phyloP scores from a whole-genome alignment of 2,329 filamentous ascomycete genomes.

The Alternaria ethzedia region DNA sequence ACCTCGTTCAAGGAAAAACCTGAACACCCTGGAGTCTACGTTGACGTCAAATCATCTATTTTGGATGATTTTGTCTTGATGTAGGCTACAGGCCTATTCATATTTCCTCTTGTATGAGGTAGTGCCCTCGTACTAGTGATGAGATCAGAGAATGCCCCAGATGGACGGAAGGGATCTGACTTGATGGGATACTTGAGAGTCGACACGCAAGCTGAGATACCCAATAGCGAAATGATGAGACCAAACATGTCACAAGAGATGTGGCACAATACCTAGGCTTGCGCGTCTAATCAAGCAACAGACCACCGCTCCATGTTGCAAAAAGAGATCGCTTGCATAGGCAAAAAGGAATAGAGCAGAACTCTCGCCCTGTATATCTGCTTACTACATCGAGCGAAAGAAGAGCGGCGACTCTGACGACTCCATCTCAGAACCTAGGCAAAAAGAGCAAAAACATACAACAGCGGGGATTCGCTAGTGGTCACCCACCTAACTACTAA shows the following conservation, averaged over 20 bases:
- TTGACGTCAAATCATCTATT: too few relatives aligned
- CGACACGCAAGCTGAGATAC: background rate
- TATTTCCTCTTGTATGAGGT: too few relatives aligned
- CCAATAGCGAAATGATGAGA: background rate
- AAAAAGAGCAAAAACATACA: background rate
- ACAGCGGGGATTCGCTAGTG: background rate
- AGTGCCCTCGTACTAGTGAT: background rate
- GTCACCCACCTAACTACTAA: background rate
- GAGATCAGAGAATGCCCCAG: background rate
- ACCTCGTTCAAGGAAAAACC: too few relatives aligned
- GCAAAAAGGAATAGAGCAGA: background rate
- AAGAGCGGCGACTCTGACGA: rapidly evolving
- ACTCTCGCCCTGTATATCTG: too few relatives aligned
- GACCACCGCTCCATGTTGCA: background rate
- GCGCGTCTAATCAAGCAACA: background rate
- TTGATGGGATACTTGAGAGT: background rate
- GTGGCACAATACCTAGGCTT: background rate
- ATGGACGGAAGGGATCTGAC: background rate
- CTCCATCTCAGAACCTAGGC: background rate
- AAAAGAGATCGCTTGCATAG: background rate
- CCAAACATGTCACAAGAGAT: background rate
- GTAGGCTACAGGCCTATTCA: too few relatives aligned
- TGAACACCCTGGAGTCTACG: too few relatives aligned
- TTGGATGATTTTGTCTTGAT: too few relatives aligned
- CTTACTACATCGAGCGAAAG: too few relatives aligned